These are phyloP conservation scores for Amyloporia xantha DNA, from an alignment of 768 basidiomycete species.

Conservation along the genomic window DNA sequence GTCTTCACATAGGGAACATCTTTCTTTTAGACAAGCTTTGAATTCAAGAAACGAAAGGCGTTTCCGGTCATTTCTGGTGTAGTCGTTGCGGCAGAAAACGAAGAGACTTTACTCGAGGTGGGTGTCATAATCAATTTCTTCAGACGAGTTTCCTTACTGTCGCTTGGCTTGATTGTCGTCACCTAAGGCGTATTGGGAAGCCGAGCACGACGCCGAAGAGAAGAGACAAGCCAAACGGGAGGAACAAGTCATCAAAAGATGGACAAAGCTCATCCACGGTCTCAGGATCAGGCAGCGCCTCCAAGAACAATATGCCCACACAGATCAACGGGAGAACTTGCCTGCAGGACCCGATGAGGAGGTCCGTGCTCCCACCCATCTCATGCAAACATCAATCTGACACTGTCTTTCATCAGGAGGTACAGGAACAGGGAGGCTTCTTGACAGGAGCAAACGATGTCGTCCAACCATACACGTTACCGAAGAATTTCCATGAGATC, in stretches of 20 bases:
- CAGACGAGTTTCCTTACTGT: not conserved
- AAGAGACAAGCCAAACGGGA: slow-evolving; percentile 69
- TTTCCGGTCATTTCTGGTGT: slow-evolving; percentile 81
- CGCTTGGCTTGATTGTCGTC: not conserved
- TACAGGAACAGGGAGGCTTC: slow-evolving; percentile 45
- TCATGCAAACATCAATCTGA: not conserved
- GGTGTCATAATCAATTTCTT: slow-evolving; percentile 18
- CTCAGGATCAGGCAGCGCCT: slow-evolving; percentile 80
- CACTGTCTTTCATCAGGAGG: slow-evolving; percentile 4
- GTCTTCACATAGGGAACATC: slow-evolving; percentile 3
- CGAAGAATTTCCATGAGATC: slow-evolving; percentile 40
- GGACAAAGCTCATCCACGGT: slow-evolving; percentile 84
- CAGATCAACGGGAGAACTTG: slow-evolving; percentile 3
- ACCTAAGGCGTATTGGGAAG: slow-evolving; percentile 75
- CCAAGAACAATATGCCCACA: slow-evolving; percentile 62
- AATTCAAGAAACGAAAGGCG: slow-evolving; percentile 90
- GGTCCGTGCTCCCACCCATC: slow-evolving; percentile 9
- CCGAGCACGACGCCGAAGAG: slow-evolving; percentile 70
- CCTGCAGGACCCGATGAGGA: slow-evolving; percentile 3
- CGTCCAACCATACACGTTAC: slow-evolving; percentile 66
- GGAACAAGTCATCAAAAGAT: slow-evolving; percentile 79
- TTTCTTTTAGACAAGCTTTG: slow-evolving; percentile 75
- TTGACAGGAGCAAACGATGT: slow-evolving; percentile 65
- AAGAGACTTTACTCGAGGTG: slow-evolving; percentile 69
- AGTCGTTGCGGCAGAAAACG: slow-evolving; percentile 79